Evolutionary conservation across 1,284 basidiomycete genomes (phyloP).

Genomic region (Phlebopus sp.): DNA sequence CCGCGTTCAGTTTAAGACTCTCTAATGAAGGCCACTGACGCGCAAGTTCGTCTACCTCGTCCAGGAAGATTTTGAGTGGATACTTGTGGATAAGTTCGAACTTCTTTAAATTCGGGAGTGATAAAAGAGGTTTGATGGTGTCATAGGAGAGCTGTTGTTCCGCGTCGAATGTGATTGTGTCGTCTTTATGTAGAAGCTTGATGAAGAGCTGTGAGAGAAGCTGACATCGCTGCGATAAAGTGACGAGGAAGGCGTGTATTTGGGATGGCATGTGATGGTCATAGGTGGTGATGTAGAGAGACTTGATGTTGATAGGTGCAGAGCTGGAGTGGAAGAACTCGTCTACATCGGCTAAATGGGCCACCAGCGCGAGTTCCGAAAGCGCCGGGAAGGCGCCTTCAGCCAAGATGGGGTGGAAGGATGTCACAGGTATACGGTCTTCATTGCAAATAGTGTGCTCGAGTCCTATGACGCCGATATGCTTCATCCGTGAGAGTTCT

Average conservation of each 20-base stretch:
- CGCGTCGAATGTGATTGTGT: slow-evolving; percentile 12
- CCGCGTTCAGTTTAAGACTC: slow-evolving; percentile 47
- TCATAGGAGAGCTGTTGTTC: slow-evolving; percentile 42
- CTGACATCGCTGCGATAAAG: slow-evolving; percentile 46
- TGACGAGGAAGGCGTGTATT: slow-evolving; percentile 42
- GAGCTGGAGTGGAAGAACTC: slow-evolving; percentile 44
- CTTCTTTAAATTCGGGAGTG: slow-evolving; percentile 40
- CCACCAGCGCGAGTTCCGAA: slow-evolving; percentile 49
- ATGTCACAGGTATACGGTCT: slow-evolving; percentile 37
- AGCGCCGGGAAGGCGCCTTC: slow-evolving; percentile 55
- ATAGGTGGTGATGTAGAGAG: slow-evolving; percentile 50
- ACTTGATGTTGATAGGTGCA: slow-evolving; percentile 47
- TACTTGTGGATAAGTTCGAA: slow-evolving; percentile 54
- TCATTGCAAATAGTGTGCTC: slow-evolving; percentile 44
- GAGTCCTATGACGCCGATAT: slow-evolving; percentile 49
- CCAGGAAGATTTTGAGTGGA: slow-evolving; percentile 45
- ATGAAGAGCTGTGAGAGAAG: slow-evolving; percentile 43
- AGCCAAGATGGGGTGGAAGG: slow-evolving; percentile 42
- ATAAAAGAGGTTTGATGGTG: slow-evolving; percentile 48
- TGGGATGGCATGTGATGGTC: slow-evolving; percentile 38
- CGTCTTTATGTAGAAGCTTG: slow-evolving; percentile 30
- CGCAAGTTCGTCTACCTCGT: slow-evolving; percentile 50
- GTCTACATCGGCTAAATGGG: slow-evolving; percentile 41
- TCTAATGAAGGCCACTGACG: slow-evolving; percentile 48
- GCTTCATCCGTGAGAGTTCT: slow-evolving; percentile 41